Percentiles rank a stretch among this genome's conserved stretches.
These are phyloP conservation scores for Alliaria petiolata DNA, from an alignment of 345 rosid species.

Conservation along the genomic window DNA sequence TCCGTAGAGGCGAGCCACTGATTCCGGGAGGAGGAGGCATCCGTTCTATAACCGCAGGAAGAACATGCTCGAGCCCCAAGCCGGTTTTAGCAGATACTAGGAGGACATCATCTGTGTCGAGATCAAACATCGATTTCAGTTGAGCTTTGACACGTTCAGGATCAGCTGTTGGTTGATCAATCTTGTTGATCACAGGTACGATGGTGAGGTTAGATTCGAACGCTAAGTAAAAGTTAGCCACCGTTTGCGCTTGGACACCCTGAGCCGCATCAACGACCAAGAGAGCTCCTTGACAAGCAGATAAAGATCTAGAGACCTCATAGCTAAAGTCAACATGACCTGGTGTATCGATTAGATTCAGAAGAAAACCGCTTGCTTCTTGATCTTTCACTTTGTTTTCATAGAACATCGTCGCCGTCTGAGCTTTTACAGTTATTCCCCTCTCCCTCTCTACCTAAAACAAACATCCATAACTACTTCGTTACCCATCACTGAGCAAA, in stretches of 20 bases:
- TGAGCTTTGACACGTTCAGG: slow-evolving; percentile 97
- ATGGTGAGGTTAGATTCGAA: slow-evolving; percentile 80
- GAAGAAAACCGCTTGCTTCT: slow-evolving; percentile 45
- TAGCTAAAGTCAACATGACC: slow-evolving; percentile 99
- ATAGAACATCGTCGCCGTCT: slow-evolving; percentile 94
- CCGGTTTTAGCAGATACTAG: slow-evolving; percentile 97
- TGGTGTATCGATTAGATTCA: slow-evolving; percentile 90
- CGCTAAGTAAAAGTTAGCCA: slow-evolving; percentile 94
- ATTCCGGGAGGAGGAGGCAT: slow-evolving; percentile 90
- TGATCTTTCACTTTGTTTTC: slow-evolving; percentile 30
- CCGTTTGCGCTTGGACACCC: slow-evolving; percentile 99
- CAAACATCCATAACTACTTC: not conserved
- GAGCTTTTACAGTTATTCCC: slow-evolving; percentile 98
- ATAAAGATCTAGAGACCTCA: slow-evolving; percentile 95
- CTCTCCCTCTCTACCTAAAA: slow-evolving; percentile 95
- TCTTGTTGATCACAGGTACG: slow-evolving; percentile 87
- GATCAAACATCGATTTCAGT: slow-evolving; percentile 94
- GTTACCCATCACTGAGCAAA: not conserved
- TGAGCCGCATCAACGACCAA: slow-evolving; percentile 98
- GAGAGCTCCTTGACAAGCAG: slow-evolving; percentile 98
- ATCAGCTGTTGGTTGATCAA: slow-evolving; percentile 98
- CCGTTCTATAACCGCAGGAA: slow-evolving; percentile 81
- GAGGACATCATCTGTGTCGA: slow-evolving; percentile 72
- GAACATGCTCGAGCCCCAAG: slow-evolving; percentile 83
- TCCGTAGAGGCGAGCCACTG: slow-evolving; percentile 62